phyloP scores from a whole-genome alignment of 495 filamentous ascomycete genomes.

The Xanthoparmelia taractica region DNA sequence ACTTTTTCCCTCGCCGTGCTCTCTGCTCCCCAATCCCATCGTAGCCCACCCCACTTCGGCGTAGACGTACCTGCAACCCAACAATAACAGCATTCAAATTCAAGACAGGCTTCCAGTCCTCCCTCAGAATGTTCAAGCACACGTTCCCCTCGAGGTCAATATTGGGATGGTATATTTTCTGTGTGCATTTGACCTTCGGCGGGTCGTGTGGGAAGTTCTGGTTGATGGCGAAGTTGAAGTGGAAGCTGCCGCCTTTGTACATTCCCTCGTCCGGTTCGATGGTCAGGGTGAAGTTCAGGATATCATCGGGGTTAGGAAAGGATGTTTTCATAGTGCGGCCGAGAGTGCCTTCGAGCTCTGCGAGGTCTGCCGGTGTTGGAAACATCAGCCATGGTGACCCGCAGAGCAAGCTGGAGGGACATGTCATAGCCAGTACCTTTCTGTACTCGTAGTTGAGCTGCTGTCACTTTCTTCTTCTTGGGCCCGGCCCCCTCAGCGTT shows the following conservation, averaged over 20 bases:
- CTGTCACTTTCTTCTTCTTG: constrained; percentile 97
- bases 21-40: neutral
- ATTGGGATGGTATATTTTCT: constrained; percentile 99
- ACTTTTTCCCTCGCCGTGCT: neutral
- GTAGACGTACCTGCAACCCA: constrained; percentile 64
- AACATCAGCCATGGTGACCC: constrained; percentile 7
- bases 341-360: constrained; percentile 67
- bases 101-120: constrained; percentile 98
- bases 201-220: constrained; percentile 96
- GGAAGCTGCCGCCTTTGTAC: constrained; percentile 85
- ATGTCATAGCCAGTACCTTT: constrained; percentile 57
- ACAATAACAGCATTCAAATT: constrained; percentile 96
- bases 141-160: constrained; percentile 98
- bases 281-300: constrained; percentile 87
- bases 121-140: constrained; percentile 90
- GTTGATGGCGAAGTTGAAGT: constrained; percentile 85
- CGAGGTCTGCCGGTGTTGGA: constrained; percentile 58
- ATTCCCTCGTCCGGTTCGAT: constrained; percentile 97
- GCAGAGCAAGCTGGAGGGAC: neutral
- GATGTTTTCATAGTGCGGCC: constrained; percentile 85
- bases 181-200: constrained; percentile 92
- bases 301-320: constrained; percentile 92
- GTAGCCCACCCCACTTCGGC: neutral
- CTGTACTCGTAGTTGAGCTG: constrained; percentile 90
- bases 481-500: constrained; percentile 66